Conservation (phyloP, 352 stramenopile species). For the Phytophthora idaei region DNA sequence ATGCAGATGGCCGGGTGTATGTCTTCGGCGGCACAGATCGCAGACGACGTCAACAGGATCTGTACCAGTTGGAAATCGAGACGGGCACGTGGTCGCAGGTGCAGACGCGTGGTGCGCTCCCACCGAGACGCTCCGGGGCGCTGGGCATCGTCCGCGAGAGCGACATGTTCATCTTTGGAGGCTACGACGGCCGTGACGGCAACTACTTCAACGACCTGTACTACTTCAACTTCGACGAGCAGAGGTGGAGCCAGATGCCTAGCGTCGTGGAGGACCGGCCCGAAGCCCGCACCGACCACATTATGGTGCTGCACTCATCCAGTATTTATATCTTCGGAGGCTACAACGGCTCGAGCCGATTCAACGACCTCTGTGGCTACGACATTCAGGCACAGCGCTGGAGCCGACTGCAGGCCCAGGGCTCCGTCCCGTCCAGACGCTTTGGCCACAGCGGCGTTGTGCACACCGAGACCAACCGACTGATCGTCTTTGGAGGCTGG, state of each 20-base stretch:
- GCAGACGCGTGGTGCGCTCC: conserved; percentile 63
- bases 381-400: conserved; percentile 63
- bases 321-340: conserved; percentile 90
- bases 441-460: conserved; percentile 89
- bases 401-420: conserved; percentile 52
- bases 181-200: conserved; percentile 88
- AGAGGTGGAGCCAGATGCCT: conserved; percentile 83
- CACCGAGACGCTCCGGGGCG: conserved; percentile 75
- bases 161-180: conserved; percentile 90
- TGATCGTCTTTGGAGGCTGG: conserved; percentile 89
- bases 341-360: conserved; percentile 85
- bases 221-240: conserved; percentile 86
- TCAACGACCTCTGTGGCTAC: conserved; percentile 86
- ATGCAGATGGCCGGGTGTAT: conserved; percentile 69
- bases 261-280: conserved; percentile 62
- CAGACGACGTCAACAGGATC: conserved; percentile 78
- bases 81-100: conserved; percentile 79
- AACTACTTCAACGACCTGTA: conserved; percentile 92
- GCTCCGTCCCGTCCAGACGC: conserved; percentile 60
- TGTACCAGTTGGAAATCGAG: conserved; percentile 81
- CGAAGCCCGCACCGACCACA: conserved; percentile 85
- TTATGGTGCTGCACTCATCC: conserved; percentile 80
- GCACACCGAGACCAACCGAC: conserved; percentile 61
- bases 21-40: conserved; percentile 89
- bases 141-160: conserved; percentile 81